phyloP scores from a whole-genome alignment of 768 basidiomycete species.

The Amanita exitialis region DNA sequence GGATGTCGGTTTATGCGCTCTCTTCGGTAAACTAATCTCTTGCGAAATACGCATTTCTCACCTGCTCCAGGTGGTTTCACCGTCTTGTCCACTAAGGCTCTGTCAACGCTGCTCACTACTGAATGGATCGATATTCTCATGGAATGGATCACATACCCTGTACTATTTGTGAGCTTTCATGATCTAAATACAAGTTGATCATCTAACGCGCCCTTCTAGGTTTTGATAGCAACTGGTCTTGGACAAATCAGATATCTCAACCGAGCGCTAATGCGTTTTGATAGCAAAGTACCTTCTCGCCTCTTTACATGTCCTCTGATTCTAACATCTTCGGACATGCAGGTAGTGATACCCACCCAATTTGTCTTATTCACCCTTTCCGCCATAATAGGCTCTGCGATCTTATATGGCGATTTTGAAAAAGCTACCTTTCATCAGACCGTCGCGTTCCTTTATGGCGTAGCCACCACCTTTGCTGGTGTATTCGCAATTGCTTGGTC shows the following conservation, averaged over 20 bases:
- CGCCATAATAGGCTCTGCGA: conserved; percentile 85
- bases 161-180: conserved; percentile 46
- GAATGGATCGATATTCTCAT: conserved; percentile 70
- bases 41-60: background rate
- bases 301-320: background rate
- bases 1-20: conserved; percentile 81
- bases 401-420: conserved; percentile 91
- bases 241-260: conserved; percentile 83
- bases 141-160: conserved; percentile 77
- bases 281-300: conserved; percentile 57
- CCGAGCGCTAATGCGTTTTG: conserved; percentile 85
- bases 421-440: conserved; percentile 73
- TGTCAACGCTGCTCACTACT: conserved; percentile 77
- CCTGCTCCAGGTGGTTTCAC: conserved; percentile 71
- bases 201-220: conserved; percentile 25
- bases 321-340: conserved; percentile 3
- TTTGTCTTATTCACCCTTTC: conserved; percentile 93
- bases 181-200: background rate
- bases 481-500: conserved; percentile 82
- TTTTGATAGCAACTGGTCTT: conserved; percentile 63
- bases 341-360: conserved; percentile 91
- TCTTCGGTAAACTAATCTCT: conserved; percentile 48
- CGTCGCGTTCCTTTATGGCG: conserved; percentile 80
- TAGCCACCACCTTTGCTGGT: conserved; percentile 80
- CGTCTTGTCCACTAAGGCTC: conserved; percentile 86